phyloP scores from a whole-genome alignment of 139 green algal genomes.

The Haematococcus sp. region DNA sequence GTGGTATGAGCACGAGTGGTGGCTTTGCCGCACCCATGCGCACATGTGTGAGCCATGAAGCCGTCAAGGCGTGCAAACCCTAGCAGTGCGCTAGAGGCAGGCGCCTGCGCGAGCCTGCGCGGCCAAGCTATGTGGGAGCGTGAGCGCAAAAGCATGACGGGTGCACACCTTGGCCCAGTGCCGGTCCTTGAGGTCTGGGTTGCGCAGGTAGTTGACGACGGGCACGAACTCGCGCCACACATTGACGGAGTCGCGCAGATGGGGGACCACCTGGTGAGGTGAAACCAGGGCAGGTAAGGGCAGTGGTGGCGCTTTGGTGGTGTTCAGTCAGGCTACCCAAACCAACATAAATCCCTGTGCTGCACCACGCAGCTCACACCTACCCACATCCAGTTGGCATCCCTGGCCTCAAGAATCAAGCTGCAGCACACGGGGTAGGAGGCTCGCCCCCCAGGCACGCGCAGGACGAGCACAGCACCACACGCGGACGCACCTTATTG shows the following conservation, averaged over 20 bases:
- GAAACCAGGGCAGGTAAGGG: background rate
- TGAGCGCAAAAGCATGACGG: too few relatives aligned
- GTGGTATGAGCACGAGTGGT: background rate
- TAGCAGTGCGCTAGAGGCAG: background rate
- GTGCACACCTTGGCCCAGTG: conserved; percentile 83
- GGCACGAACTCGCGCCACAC: conserved; percentile 51
- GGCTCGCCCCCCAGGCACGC: background rate
- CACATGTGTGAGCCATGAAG: conserved; percentile 15
- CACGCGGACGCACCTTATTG: conserved; percentile 66
- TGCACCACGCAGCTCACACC: too few relatives aligned
- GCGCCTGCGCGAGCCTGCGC: background rate
- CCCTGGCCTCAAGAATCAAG: background rate
- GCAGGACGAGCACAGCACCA: too few relatives aligned
- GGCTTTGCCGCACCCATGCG: conserved; percentile 11
- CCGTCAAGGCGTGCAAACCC: background rate
- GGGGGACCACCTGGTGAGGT: conserved; percentile 36
- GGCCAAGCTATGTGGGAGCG: background rate
- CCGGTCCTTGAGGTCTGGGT: conserved; percentile 59
- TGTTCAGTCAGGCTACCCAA: too few relatives aligned
- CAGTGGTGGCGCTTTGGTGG: too few relatives aligned
- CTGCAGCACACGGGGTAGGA: background rate
- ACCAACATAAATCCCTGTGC: too few relatives aligned
- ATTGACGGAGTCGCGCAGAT: conserved; percentile 32
- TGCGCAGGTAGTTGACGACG: conserved; percentile 59
- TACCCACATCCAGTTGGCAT: too few relatives aligned